phyloP scores from a whole-genome alignment of 371 early-diverging fungal genomes.

The Mucor piriformis region DNA sequence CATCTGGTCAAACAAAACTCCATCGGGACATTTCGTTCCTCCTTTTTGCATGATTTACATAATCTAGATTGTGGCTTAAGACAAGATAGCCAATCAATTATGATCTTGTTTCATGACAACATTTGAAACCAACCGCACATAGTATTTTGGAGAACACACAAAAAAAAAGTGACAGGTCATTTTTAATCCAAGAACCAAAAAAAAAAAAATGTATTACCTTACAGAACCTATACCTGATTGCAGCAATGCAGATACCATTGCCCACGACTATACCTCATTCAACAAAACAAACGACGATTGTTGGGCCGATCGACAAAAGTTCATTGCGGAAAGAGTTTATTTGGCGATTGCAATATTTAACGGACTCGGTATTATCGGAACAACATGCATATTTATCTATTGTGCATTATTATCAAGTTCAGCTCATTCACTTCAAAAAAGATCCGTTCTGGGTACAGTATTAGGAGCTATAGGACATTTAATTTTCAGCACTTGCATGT shows the following conservation, averaged over 20 bases:
- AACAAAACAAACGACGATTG: background rate
- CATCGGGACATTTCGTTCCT: too few species aligned
- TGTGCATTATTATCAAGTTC: background rate
- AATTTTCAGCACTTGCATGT: conserved; percentile 26
- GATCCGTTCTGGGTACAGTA: conserved; percentile 29
- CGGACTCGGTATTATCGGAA: conserved; percentile 6
- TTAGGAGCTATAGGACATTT: conserved; percentile 44
- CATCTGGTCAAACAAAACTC: too few species aligned
- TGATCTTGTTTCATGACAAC: background rate
- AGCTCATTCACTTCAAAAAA: conserved; percentile 23
- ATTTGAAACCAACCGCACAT: background rate
- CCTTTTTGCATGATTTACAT: too few species aligned
- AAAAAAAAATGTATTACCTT: background rate
- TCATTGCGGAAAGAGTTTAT: conserved; percentile 2
- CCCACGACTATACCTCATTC: background rate
- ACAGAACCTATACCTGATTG: conserved; percentile 11
- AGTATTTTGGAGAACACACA: background rate
- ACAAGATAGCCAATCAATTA: background rate
- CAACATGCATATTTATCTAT: conserved; percentile 6
- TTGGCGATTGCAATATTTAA: conserved; percentile 6
- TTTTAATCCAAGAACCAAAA: background rate
- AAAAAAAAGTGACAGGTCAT: background rate
- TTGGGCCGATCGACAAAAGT: background rate
- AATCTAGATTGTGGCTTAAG: too few species aligned
- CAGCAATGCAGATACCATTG: background rate